Base-by-base conservation (phyloP, 345 rosid genomes). In the Eucalyptus tenuipes region DNA sequence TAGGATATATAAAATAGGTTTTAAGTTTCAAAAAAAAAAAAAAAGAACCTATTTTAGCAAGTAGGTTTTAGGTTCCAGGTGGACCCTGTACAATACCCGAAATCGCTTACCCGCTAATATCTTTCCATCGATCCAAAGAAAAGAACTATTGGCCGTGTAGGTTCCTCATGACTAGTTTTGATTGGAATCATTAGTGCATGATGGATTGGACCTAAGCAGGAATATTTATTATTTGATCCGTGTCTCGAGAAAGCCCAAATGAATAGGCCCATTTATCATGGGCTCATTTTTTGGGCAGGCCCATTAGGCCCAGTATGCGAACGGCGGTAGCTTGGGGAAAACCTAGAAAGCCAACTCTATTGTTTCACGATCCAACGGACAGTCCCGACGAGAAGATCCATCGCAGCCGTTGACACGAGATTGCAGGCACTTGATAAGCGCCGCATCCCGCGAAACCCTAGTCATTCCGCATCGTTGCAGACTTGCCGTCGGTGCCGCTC, bases 1-100 rank as follows among this genome's bases (percentile, higher is more conserved):
- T 2, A 24, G 1, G 29, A 24, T 24, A 55, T 24, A 24, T 3
- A 1, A 0, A 29, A 24, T 24, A 24, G 0, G 6, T 55, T 24
- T 55, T 24, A 55, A 6, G 27, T 55, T 55, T 24, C 5, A 55
- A 55, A 55, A 55, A 55, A 55, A 55, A 55, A 55, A 55, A 24
- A 22, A 55, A 55, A 24, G 6, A 55, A 10, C 27, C 5, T 55
- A 24, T 55, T 22, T 4, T 24, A 4, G 13, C 61, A 24, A 24
- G 61, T 55, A 24, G 5, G 12, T 55, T 55, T 4, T 55, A 55
- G 12, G 29, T 24, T 55, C 6, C 4, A 24, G 5, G 29, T 55
- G 3, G 3, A 55, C 24, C 13, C 0, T 55, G 1, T 55, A 55
- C 4, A 22, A 25, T 13, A 55, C 13, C 13, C 1, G 0, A 52